These are phyloP conservation scores for Vanrija sp. DNA, from an alignment of 1,284 basidiomycete species.

Conservation along the genomic window DNA sequence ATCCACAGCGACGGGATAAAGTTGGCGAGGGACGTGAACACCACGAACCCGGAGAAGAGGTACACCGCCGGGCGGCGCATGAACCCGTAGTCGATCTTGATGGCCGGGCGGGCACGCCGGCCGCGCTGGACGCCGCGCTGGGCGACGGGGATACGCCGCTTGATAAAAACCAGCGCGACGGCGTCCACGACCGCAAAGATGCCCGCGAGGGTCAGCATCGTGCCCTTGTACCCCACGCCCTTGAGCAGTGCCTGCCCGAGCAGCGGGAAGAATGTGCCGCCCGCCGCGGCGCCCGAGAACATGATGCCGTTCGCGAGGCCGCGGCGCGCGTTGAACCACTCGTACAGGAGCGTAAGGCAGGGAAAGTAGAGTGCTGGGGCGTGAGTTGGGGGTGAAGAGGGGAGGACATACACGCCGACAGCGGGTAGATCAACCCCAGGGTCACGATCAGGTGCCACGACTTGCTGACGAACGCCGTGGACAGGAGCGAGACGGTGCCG, in stretches of 20 bases:
- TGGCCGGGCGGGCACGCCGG: neutral
- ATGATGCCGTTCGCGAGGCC: slow-evolving; percentile 34
- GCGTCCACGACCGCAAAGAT: slow-evolving; percentile 29
- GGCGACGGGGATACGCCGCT: slow-evolving; percentile 35
- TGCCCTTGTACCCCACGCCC: slow-evolving; percentile 40
- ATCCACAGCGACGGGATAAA: slow-evolving; percentile 46
- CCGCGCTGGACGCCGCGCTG: neutral
- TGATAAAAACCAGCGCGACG: slow-evolving; percentile 34
- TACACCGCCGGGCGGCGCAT: slow-evolving; percentile 25
- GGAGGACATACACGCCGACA: slow-evolving; percentile 28
- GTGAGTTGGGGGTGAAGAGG: neutral
- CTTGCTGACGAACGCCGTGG: slow-evolving; percentile 12
- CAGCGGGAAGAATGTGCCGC: slow-evolving; percentile 45
- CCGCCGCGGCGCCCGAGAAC: slow-evolving; percentile 32
- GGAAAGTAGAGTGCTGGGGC: slow-evolving; percentile 38
- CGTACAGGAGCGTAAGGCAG: slow-evolving; percentile 39
- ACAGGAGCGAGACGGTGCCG: slow-evolving; percentile 6
- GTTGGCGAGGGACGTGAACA: slow-evolving; percentile 39
- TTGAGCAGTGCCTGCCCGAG: slow-evolving; percentile 36
- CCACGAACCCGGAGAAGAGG: slow-evolving; percentile 32
- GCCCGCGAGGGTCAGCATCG: slow-evolving; percentile 38
- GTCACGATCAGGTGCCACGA: slow-evolving; percentile 47
- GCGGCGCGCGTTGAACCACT: slow-evolving; percentile 39
- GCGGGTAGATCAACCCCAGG: slow-evolving; percentile 40
- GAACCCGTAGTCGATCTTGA: slow-evolving; percentile 27